A percentile compares a stretch with the other conserved stretches of the same genome.
Conservation (phyloP, 2,329 filamentous ascomycete genomes). For the Fusarium veterinarium region DNA sequence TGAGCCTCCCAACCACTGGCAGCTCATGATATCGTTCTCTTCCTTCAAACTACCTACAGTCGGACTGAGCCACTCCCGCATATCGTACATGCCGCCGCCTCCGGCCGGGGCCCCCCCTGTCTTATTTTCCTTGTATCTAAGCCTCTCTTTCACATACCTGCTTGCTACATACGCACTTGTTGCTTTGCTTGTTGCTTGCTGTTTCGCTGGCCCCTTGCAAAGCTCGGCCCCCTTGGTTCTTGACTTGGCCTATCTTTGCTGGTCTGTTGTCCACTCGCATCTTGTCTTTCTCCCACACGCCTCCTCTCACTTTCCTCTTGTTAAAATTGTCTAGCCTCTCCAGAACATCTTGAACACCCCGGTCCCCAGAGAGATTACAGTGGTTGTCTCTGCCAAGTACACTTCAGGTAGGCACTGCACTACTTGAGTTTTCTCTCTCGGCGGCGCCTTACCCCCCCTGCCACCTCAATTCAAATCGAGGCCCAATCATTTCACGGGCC, state of each 20-base stretch:
- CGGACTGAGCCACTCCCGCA: slow-evolving; percentile 41
- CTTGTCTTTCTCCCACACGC: slow-evolving; percentile 33
- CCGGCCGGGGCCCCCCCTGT: slow-evolving; percentile 29
- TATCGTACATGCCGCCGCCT: slow-evolving; percentile 36
- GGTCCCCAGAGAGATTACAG: slow-evolving; percentile 35
- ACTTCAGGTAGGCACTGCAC: slow-evolving; percentile 36
- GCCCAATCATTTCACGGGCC: slow-evolving; percentile 36
- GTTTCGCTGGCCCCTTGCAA: slow-evolving; percentile 29
- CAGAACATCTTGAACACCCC: slow-evolving; percentile 25
- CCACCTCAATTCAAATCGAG: slow-evolving; percentile 28
- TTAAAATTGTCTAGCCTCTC: slow-evolving; percentile 30
- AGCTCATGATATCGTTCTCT: slow-evolving; percentile 32
- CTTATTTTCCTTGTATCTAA: slow-evolving; percentile 30
- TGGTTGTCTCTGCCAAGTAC: slow-evolving; percentile 35
- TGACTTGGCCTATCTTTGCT: slow-evolving; percentile 30
- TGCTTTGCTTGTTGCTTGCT: slow-evolving; percentile 16
- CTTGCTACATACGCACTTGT: slow-evolving; percentile 17
- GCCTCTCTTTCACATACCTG: slow-evolving; percentile 26
- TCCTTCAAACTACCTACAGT: slow-evolving; percentile 13
- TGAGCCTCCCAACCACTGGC: slow-evolving; percentile 36
- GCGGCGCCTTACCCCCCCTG: slow-evolving; percentile 37
- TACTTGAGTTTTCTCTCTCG: slow-evolving; percentile 28
- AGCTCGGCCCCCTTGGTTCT: slow-evolving; percentile 25
- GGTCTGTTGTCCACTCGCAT: slow-evolving; percentile 30
- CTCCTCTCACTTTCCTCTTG: slow-evolving; percentile 31